Base-by-base conservation (phyloP, 768 basidiomycete genomes). In the Psilocybe subaeruginosa region DNA sequence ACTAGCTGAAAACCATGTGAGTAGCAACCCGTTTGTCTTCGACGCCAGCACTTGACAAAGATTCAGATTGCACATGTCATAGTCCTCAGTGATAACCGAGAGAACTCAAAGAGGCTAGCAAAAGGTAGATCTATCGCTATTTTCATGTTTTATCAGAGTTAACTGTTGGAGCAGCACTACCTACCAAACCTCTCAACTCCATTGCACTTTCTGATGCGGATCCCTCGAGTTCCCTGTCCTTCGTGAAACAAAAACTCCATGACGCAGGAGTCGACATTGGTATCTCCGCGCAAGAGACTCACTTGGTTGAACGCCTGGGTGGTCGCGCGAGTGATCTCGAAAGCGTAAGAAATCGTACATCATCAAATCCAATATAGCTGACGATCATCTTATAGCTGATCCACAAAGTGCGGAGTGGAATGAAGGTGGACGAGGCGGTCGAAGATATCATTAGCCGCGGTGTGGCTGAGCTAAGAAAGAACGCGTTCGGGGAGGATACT, bases 291-390 rank as follows among this genome's bases (percentile, higher is more conserved):
- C 77, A 85, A 30, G 86, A 94, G 64, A 77, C 77, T 11, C 69
- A 78, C 33, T 81, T 84, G 58, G 81, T 99, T 27, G 81, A 88
- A 53, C 84, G 87, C 23, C 83, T 99, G 0, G 97, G 97, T 39
- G 97, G 97, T 31, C 84, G 97, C 14, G 89, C 95, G 51, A 93
- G 90, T 64, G 95, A 97, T 69, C 85, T 97, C 19, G 90, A 94
- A 70, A 89, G 83, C 49, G 93, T 94, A 61, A 66, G 90, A 76
- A 9, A 56, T 35, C 55, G 23, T 8, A 30, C 43, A 43, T 8
- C 6, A n/a, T 39, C 14, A 4, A 1, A n/a, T 11, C 19, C 9
- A 16, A 59, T 35, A 16, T 46, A 41, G 39, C 56, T 41, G 8
- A 53, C 33, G 47, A 46, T 41, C 19, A 35, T 56, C 8, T 19